Base-by-base conservation (phyloP, 2,329 filamentous ascomycete species). In the Blastomyces silverae region DNA sequence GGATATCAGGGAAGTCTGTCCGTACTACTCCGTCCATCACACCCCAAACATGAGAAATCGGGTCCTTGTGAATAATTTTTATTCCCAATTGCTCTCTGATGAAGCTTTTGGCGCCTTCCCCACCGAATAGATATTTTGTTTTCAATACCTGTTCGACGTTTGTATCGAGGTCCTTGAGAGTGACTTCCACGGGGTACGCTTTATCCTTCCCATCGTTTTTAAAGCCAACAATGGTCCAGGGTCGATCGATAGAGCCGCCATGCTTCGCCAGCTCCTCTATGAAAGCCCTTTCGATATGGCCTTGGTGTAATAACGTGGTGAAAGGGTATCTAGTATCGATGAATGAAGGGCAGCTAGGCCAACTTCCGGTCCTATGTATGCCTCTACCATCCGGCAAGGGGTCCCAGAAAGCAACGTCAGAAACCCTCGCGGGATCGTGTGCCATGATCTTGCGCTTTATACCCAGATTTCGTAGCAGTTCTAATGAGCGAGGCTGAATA, bases 341-440 rank as follows among this genome's bases (percentile, higher is more conserved):
- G 76, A 96, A 96, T 69, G 85, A 87, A 0, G 92, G 92, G 77
- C 92, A 97, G 73, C 89, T 92, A 5, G 91, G 89, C 91, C 91
- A 96, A 55, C 82, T 87, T 31, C 85, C 84, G 1, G 85, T 87
- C 64, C 85, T 76, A 66, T 81, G 77, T 55, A 88, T 87, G 57
- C 84, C 85, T 66, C 82, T 79, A 15, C 77, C 79, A 20, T 76
- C 73, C 10, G 79, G 72, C 62, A 74, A 73, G 22, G 85, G 85
- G 71, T 87, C 84, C 85, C 85, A 88, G 73, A 87, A 87, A 6
- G 85, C 84, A 42, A 87, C 85, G 71, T 87, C 85, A 73, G 84
- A 96, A 34, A 97, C 91, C 72, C 90, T 91, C 1, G 92, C 92
- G 7, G 92, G 74, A 60, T 90, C 87, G 70, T 85, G 73, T 4